Conservation (phyloP, 495 filamentous ascomycete species). For the Lasiosphaeriaceae sp. region DNA sequence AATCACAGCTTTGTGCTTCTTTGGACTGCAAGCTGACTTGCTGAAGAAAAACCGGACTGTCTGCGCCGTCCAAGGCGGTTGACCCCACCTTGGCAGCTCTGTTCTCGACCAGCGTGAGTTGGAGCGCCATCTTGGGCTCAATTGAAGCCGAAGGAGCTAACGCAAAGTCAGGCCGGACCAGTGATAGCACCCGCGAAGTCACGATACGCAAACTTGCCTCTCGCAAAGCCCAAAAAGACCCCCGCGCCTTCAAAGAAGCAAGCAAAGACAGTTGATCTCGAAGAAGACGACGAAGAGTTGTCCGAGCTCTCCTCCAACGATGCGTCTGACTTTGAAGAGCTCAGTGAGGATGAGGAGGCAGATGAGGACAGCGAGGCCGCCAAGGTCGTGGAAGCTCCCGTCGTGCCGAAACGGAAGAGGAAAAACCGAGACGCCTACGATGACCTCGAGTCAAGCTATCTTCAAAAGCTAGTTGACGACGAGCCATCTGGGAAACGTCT, state of each 20-base stretch:
- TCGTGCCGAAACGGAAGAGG: conserved; percentile 60
- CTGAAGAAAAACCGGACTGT: conserved; percentile 29
- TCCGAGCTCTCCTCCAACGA: conserved; percentile 25
- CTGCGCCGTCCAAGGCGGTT: conserved; percentile 49
- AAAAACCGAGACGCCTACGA: conserved; percentile 69
- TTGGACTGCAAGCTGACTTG: background rate
- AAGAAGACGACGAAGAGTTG: conserved; percentile 31
- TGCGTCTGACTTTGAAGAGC: conserved; percentile 13
- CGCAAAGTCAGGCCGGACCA: conserved; percentile 56
- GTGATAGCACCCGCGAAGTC: conserved; percentile 55
- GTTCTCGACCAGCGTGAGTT: conserved; percentile 75
- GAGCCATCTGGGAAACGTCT: conserved; percentile 43
- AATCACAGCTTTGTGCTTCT: background rate
- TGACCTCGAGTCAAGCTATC: conserved; percentile 76
- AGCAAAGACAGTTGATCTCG: conserved; percentile 25
- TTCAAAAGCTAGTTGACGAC: conserved; percentile 63
- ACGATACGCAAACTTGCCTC: conserved; percentile 41
- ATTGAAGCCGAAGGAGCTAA: conserved; percentile 16
- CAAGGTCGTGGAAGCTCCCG: conserved; percentile 28
- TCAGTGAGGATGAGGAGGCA: conserved; percentile 13
- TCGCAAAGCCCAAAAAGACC: conserved; percentile 18
- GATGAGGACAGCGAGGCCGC: conserved; percentile 33
- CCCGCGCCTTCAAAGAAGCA: conserved; percentile 8
- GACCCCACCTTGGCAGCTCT: conserved; percentile 75
- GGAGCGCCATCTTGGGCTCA: conserved; percentile 42